These are phyloP conservation scores for Plasmodium reichenowi DNA, from an alignment of 169 alveolate genomes.

Conservation along the genomic window DNA sequence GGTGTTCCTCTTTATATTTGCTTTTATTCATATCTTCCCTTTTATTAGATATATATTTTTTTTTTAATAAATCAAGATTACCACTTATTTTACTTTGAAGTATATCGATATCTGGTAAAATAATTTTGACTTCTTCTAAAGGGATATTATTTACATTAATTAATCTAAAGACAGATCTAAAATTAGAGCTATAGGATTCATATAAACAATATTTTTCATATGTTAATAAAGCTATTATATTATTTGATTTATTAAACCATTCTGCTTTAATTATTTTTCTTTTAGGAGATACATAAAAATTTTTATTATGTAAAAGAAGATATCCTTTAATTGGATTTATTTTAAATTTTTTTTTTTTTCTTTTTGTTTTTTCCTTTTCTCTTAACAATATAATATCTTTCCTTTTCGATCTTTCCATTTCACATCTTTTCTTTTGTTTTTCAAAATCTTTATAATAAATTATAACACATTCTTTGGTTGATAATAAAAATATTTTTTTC, in stretches of 20 bases:
- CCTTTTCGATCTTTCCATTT: too few relatives aligned
- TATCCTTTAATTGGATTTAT: slow-evolving; percentile 13
- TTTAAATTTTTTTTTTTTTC: slow-evolving; percentile 10
- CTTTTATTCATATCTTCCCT: neutral
- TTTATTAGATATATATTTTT: neutral
- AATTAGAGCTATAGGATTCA: slow-evolving; percentile 5
- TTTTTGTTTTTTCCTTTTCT: too few relatives aligned
- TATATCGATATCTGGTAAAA: slow-evolving; percentile 31
- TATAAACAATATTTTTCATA: slow-evolving; percentile 14
- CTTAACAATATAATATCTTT: too few relatives aligned
- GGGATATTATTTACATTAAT: slow-evolving; percentile 11
- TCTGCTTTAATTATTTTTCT: slow-evolving; percentile 70
- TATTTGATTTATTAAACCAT: slow-evolving; percentile 37
- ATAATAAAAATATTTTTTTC: slow-evolving; percentile 27
- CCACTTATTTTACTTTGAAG: slow-evolving; percentile 19
- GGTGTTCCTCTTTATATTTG: neutral
- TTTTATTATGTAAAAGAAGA: slow-evolving; percentile 20
- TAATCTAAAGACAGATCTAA: slow-evolving; percentile 19
- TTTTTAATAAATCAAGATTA: neutral
- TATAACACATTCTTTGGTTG: slow-evolving; percentile 42
- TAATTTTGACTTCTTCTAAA: slow-evolving; percentile 41
- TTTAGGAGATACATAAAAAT: slow-evolving; percentile 11
- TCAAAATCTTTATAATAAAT: neutral
- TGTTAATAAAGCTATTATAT: slow-evolving; percentile 42
- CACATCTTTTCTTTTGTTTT: too few relatives aligned